Conservation (phyloP, 2,329 filamentous ascomycete genomes). For the Venturiaceae sp. region DNA sequence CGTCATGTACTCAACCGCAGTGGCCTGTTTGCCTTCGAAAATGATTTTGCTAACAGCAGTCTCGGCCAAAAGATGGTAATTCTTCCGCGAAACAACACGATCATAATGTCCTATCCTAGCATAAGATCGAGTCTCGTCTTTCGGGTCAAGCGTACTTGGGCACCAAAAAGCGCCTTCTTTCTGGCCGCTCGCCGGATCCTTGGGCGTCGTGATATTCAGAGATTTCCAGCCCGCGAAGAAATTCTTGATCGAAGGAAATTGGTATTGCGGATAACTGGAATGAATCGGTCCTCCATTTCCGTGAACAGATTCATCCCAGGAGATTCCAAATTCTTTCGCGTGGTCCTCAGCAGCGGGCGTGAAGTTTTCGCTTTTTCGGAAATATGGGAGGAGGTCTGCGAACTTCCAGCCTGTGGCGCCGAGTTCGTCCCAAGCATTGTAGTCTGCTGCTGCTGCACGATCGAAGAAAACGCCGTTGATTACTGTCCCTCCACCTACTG, state of each 20-base stretch:
- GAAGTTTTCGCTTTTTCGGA: slow-evolving; percentile 11
- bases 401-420: slow-evolving; percentile 44
- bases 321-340: not conserved
- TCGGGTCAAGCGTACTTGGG: not conserved
- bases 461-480: slow-evolving; percentile 30
- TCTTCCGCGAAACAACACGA: not conserved
- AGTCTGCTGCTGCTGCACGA: slow-evolving; percentile 24
- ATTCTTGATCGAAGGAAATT: not conserved
- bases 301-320: not conserved
- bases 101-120: not conserved
- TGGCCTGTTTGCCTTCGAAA: slow-evolving; percentile 10
- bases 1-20: slow-evolving; percentile 17
- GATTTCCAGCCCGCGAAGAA: not conserved
- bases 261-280: not conserved
- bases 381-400: slow-evolving; percentile 28
- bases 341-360: not conserved
- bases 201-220: not conserved
- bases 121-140: not conserved
- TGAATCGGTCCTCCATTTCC: not conserved
- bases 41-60: not conserved
- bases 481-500: slow-evolving; percentile 24
- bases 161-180: not conserved
- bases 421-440: slow-evolving; percentile 43
- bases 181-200: not conserved
- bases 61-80: not conserved